Base-by-base conservation (phyloP, 1,284 basidiomycete species). In the Rhodotorula sp. region DNA sequence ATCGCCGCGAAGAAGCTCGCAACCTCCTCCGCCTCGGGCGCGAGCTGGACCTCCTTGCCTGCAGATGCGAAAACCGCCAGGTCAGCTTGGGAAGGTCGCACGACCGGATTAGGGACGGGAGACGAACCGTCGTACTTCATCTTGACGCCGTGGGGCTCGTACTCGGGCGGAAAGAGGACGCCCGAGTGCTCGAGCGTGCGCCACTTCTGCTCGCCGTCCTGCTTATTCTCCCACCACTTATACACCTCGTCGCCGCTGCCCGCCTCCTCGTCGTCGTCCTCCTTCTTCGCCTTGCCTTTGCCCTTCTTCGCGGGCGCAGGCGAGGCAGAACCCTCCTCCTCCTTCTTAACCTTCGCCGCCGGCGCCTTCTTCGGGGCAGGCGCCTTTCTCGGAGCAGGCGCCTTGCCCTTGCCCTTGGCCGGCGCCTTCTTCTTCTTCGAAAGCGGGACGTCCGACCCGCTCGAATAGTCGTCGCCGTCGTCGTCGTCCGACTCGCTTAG, bases 1-100 rank as follows among this genome's bases (percentile, higher is more conserved):
- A 99, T 88, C 41, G 94, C 92, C 39, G 86, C 97, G 79, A 96
- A 99, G 83, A 99, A 99, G 50, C 92, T 91, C 57, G 97, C 97
- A 54, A 99, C 95, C 82, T 99, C 97, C 82, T 99, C 97, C 2
- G 95, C 86, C 76, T 91, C 91, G 22, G 87, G 88, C 22, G 92
- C 88, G 32, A 99, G 88, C 70, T 89, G 85, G 55, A 98, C 87
- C 10, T 85, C 81, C 81, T 90, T 88, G 75, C 92, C 94, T 95
- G 78, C 41, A 48, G 64, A 54, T 34, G 46, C 44, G 37, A 69
- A 74, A 78, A 69, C 19, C 29, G 5, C 15, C 67, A 75, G 5
- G 39, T 48, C 44, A 64, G 44, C 6, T 5, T 5, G 44, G 56
- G 37, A 44, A 65, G 6, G 39, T 25, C 5, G 17, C 13, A 27